phyloP scores from a whole-genome alignment of 176 grass and related monocot species.

The Dactylis glomerata region DNA sequence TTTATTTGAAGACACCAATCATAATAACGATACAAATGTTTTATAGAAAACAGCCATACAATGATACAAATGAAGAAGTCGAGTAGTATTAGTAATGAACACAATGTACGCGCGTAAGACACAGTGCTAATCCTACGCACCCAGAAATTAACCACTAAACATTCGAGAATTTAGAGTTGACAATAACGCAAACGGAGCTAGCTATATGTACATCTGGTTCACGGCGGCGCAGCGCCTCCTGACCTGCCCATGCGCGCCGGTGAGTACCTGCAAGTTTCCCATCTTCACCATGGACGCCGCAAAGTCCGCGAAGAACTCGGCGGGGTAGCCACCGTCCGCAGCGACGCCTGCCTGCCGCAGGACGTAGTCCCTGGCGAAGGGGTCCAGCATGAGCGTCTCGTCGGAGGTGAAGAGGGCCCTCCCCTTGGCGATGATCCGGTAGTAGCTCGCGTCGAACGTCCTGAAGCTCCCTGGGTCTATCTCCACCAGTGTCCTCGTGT shows the following conservation, averaged over 20 bases:
- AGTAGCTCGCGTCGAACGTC: constrained; percentile 80
- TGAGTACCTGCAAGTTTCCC: constrained; percentile 61
- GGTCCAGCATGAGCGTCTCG: constrained; percentile 56
- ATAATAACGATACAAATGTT: not conserved
- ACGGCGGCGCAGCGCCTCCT: constrained; percentile 58
- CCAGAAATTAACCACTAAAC: not conserved
- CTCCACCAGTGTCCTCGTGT: constrained; percentile 61
- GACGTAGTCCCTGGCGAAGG: constrained; percentile 43
- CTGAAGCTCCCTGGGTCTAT: constrained; percentile 83
- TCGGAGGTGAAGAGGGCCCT: constrained; percentile 72
- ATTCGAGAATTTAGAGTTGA: not conserved
- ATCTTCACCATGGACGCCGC: constrained; percentile 74
- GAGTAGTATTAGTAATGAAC: not conserved
- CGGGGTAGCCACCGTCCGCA: not conserved
- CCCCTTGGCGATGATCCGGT: constrained; percentile 48
- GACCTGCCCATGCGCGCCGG: constrained; percentile 69
- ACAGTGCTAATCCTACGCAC: not conserved
- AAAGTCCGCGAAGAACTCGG: constrained; percentile 78
- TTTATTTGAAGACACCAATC: not conserved
- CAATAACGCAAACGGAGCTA: not conserved
- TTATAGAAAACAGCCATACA: not conserved
- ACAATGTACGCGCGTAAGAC: not conserved
- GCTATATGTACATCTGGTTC: constrained; percentile 30
- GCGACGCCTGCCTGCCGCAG: constrained; percentile 29
- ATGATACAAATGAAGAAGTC: not conserved